phyloP scores from a whole-genome alignment of 768 basidiomycete genomes.

The Trametes cingulata region DNA sequence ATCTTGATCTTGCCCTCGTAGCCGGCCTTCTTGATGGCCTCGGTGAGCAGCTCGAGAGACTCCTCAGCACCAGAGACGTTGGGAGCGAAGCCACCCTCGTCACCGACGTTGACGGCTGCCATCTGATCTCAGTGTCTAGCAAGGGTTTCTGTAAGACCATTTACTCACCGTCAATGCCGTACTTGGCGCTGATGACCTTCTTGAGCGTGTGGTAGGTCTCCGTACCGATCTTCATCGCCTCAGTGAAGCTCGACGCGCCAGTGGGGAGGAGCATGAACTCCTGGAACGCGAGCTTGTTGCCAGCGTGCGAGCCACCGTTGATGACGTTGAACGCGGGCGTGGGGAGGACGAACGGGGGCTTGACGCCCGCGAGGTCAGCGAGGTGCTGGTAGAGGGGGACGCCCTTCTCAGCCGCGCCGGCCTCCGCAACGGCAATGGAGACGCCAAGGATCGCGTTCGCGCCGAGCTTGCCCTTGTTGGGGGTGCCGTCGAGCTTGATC shows the following conservation, averaged over 20 bases:
- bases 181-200: conserved; percentile 98
- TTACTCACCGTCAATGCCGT: conserved; percentile 91
- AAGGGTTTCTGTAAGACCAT: not conserved
- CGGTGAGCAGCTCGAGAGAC: conserved; percentile 90
- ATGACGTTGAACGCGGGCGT: conserved; percentile 97
- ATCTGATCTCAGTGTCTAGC: conserved; percentile 14
- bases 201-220: conserved; percentile 98
- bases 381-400: conserved; percentile 96
- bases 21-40: conserved; percentile 97
- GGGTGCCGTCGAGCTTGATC: conserved; percentile 95
- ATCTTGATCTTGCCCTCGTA: conserved; percentile 99
- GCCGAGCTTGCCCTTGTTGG: conserved; percentile 99
- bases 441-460: conserved; percentile 99
- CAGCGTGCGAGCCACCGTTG: conserved; percentile 99
- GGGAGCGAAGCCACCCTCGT: conserved; percentile 99
- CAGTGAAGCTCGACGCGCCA: conserved; percentile 87
- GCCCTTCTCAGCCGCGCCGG: conserved; percentile 92
- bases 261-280: conserved; percentile 99
- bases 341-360: conserved; percentile 91
- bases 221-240: conserved; percentile 98
- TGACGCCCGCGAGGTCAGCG: conserved; percentile 93
- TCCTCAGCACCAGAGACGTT: conserved; percentile 98
- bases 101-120: conserved; percentile 96
- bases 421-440: conserved; percentile 92
- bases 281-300: conserved; percentile 99